phyloP scores from a whole-genome alignment of 306 rosid species.

The Cicer arietinum region DNA sequence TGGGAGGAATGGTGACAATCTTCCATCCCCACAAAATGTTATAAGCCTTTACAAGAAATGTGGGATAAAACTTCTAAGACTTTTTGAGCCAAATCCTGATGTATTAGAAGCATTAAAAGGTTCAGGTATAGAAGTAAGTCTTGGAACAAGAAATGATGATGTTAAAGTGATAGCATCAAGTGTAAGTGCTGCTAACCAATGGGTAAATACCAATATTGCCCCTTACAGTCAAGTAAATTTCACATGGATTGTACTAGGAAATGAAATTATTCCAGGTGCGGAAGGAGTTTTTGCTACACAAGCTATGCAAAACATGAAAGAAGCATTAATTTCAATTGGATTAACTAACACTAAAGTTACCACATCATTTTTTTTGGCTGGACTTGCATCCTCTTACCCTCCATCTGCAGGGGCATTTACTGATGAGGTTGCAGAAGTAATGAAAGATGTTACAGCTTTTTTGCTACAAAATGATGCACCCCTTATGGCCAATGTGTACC shows the following conservation, averaged over 20 bases:
- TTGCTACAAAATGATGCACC: constrained; percentile 22
- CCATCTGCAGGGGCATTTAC: constrained; percentile 39
- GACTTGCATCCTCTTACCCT: constrained; percentile 18
- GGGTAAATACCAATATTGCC: constrained; percentile 39
- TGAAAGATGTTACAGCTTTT: constrained; percentile 13
- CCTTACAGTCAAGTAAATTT: constrained; percentile 34
- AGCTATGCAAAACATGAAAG: constrained; percentile 27
- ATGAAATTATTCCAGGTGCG: constrained; percentile 37
- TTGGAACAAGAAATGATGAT: constrained; percentile 29
- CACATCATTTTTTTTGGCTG: constrained; percentile 2
- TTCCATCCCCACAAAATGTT: constrained; percentile 39
- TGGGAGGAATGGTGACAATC: constrained; percentile 38
- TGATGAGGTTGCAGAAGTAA: not conserved
- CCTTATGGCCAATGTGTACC: constrained; percentile 37
- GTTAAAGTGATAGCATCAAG: constrained; percentile 15
- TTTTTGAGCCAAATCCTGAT: constrained; percentile 42
- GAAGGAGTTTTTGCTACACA: not conserved
- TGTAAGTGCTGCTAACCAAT: constrained; percentile 28
- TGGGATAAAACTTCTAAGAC: constrained; percentile 29
- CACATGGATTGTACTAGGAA: constrained; percentile 21
- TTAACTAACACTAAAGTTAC: constrained; percentile 27
- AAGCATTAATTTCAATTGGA: constrained; percentile 33
- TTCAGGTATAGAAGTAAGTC: constrained; percentile 35
- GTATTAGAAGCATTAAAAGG: constrained; percentile 34
- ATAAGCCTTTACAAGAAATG: constrained; percentile 25